These are phyloP conservation scores for Metschnikowia hibisci DNA, from an alignment of 805 yeast species.

Conservation along the genomic window DNA sequence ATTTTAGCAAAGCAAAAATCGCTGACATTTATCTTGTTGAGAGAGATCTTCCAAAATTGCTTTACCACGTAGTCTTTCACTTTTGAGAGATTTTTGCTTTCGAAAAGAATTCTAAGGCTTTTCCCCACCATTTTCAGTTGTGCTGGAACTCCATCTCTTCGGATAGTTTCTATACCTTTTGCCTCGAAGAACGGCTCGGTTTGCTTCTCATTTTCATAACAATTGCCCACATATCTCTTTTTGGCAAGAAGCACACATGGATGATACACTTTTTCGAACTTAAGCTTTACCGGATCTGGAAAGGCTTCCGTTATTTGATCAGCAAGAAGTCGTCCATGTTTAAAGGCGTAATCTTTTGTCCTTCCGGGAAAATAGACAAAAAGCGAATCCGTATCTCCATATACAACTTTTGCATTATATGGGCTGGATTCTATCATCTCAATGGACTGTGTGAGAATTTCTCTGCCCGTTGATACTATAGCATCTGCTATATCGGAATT, in stretches of 20 bases:
- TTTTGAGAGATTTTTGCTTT: constrained; percentile 61
- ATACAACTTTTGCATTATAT: constrained; percentile 91
- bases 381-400: constrained; percentile 94
- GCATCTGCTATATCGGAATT: constrained; percentile 93
- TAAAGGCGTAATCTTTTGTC: constrained; percentile 71
- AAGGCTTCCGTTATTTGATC: constrained; percentile 54
- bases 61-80: constrained; percentile 62
- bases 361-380: constrained; percentile 89
- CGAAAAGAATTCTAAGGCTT: constrained; percentile 64
- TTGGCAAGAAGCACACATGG: constrained; percentile 82
- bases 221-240: constrained; percentile 87
- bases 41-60: constrained; percentile 64
- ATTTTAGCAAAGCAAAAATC: constrained; percentile 93
- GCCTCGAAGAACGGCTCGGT: constrained; percentile 76
- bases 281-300: constrained; percentile 78
- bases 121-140: constrained; percentile 79
- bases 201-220: constrained; percentile 60
- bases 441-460: constrained; percentile 70
- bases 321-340: constrained; percentile 69
- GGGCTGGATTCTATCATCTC: constrained; percentile 57
- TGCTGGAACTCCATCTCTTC: constrained; percentile 94
- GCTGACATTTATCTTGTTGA: constrained; percentile 61
- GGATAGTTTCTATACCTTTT: constrained; percentile 90
- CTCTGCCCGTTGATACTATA: constrained; percentile 87
- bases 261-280: constrained; percentile 89